Evolutionary conservation across 352 stramenopile species (phyloP).

Genomic region (Phytophthora tentaculata): DNA sequence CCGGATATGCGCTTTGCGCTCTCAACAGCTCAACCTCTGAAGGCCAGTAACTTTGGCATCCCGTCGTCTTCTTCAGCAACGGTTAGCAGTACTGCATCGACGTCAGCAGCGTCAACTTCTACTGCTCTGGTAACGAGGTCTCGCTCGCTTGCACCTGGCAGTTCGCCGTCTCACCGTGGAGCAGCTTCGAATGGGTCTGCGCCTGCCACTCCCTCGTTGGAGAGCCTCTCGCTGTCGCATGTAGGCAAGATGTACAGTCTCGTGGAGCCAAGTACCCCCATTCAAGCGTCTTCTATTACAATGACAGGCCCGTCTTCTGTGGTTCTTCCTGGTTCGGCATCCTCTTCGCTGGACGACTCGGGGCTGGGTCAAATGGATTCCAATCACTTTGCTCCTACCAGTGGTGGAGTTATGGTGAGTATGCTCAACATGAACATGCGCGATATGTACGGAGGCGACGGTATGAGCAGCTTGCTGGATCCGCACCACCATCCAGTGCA

Average conservation of each 20-base stretch:
- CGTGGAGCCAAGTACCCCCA: slow-evolving; percentile 67
- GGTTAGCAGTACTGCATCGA: slow-evolving; percentile 21
- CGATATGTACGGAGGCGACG: slow-evolving; percentile 80
- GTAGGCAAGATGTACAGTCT: slow-evolving; percentile 89
- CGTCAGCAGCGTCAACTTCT: slow-evolving; percentile 30
- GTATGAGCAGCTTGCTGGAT: slow-evolving; percentile 62
- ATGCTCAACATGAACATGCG: slow-evolving; percentile 84
- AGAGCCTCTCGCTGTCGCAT: slow-evolving; percentile 76
- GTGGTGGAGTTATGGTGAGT: slow-evolving; percentile 70
- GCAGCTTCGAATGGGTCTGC: slow-evolving; percentile 25
- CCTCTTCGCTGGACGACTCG: slow-evolving; percentile 40
- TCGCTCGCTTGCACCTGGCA: slow-evolving; percentile 26
- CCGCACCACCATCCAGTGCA: slow-evolving; percentile 48
- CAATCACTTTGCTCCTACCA: slow-evolving; percentile 67
- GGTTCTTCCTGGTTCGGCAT: slow-evolving; percentile 37
- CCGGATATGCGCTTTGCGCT: slow-evolving; percentile 72
- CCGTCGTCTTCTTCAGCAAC: slow-evolving; percentile 25
- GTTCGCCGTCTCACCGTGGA: slow-evolving; percentile 32
- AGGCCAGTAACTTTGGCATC: slow-evolving; percentile 50
- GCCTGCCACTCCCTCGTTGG: slow-evolving; percentile 47
- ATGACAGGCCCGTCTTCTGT: slow-evolving; percentile 42
- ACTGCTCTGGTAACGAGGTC: slow-evolving; percentile 53
- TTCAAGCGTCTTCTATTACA: slow-evolving; percentile 53
- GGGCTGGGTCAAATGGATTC: slow-evolving; percentile 54
- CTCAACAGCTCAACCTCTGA: slow-evolving; percentile 58